Conservation (phyloP, 2,329 filamentous ascomycete genomes). For the Fonsecaea pugnacius region DNA sequence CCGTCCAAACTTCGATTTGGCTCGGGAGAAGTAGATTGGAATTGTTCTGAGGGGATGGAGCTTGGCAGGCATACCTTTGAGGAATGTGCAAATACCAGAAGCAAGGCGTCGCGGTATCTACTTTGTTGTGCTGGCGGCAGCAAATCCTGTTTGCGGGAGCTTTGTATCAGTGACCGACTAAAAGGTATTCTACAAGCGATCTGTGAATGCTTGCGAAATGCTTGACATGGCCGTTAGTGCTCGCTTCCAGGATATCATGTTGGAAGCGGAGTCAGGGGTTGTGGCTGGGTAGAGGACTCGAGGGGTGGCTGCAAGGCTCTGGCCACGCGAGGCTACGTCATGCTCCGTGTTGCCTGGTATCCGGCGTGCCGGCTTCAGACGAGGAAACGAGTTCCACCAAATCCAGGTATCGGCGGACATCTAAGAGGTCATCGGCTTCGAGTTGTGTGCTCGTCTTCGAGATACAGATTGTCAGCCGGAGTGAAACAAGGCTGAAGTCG, state of each 20-base stretch:
- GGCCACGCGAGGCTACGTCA: constrained; percentile 1
- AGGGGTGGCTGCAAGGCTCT: not conserved
- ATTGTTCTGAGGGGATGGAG: not conserved
- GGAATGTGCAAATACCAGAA: constrained; percentile 6
- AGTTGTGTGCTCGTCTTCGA: not conserved
- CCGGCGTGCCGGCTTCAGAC: not conserved
- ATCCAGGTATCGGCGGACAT: not conserved
- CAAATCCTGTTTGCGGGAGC: not conserved
- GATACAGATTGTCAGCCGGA: not conserved
- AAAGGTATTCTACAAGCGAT: not conserved
- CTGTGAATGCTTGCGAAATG: not conserved
- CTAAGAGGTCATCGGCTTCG: not conserved
- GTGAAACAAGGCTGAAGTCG: not conserved
- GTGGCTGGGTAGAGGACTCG: not conserved
- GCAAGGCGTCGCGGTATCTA: constrained; percentile 19
- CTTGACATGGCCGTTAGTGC: not conserved
- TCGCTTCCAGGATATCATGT: not conserved
- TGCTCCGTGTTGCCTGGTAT: not conserved
- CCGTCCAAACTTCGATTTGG: not conserved
- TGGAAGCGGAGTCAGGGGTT: not conserved
- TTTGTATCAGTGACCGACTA: not conserved
- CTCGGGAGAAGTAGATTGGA: not conserved
- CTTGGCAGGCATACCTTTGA: not conserved
- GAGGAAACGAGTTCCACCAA: not conserved
- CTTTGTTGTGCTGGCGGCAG: not conserved